These are phyloP conservation scores for Lasiodiplodia gonubiensis DNA, from an alignment of 2,329 filamentous ascomycete genomes.

Conservation along the genomic window DNA sequence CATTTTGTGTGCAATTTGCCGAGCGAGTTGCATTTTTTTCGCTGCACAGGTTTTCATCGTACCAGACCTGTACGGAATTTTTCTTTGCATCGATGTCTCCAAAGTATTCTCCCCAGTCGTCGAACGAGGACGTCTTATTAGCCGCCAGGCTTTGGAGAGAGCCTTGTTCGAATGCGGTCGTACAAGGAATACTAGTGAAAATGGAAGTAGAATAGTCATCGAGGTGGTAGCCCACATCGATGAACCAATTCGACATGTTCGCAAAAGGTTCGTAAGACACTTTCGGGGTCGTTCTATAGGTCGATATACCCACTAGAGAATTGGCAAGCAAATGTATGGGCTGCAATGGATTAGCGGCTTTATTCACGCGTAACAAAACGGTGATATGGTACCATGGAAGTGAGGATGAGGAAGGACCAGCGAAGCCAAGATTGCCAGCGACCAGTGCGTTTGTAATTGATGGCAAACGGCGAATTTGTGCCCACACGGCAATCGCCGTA, in stretches of 20 bases:
- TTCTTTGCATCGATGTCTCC: background rate
- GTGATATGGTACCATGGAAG: background rate
- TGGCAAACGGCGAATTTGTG: slow-evolving; percentile 22
- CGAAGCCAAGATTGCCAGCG: background rate
- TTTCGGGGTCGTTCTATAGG: background rate
- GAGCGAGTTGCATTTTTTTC: background rate
- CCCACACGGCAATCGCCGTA: background rate
- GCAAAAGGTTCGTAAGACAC: background rate
- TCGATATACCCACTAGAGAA: slow-evolving; percentile 37
- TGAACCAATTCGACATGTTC: background rate
- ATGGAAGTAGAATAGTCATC: background rate
- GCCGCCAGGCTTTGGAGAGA: background rate
- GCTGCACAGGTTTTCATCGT: background rate
- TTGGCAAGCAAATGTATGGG: slow-evolving; percentile 41
- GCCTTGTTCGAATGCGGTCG: background rate
- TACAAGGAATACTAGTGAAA: background rate
- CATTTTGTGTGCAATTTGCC: background rate
- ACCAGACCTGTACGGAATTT: background rate
- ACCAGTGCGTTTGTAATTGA: background rate
- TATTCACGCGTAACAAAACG: background rate
- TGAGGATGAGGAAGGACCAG: background rate
- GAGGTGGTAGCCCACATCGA: background rate
- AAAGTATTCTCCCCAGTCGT: background rate
- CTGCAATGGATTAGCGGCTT: slow-evolving; percentile 1
- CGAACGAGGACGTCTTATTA: background rate